Base-by-base conservation (phyloP, 768 basidiomycete genomes). In the Lepiota venenata region DNA sequence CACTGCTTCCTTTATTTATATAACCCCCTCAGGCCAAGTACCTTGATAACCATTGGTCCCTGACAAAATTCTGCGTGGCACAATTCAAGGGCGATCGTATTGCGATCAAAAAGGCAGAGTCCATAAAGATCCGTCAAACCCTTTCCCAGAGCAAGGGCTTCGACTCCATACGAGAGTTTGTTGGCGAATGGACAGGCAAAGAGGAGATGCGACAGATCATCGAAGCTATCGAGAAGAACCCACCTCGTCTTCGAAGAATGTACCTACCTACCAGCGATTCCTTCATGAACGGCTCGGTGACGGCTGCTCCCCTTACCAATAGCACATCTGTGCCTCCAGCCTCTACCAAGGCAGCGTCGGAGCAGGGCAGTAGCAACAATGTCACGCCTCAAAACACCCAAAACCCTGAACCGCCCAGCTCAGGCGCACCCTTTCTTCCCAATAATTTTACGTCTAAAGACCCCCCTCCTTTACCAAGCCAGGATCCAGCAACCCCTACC, bases 31-130 rank as follows among this genome's bases (percentile, higher is more conserved):
- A 91, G 91, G 77, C 81, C 21, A 78, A 81, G 68, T 91, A 93
- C 63, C 72, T 93, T 8, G 78, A 83, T 55, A 88, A 94, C 62
- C 79, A 88, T 63, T 95, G 84, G 82, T 75, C 84, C 14, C 81
- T 88, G 50, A 94, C 94, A 21, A 96, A 95, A 65, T 95, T 93
- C 70, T 91, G 93, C 60, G 71, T 90, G 22, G 76, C 78, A 12
- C 91, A 93, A 65, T 92, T 95, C 78, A 88, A 87, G 63, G 85
- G 84, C 2, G 67, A 77, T 2, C 81, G 84, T 38, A 68, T 79
- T 1, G 72, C 74, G 5, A 69, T 83, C 41, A 78, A 74, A 35
- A 91, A 87, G 62, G 69, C 76, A 1, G 80, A 87, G 32, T 78
- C 82, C 2, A 85, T 81, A 49, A 69, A 71, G 2, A 68, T 85